A percentile compares a stretch with the other conserved stretches of the same genome.
Evolutionary conservation across 1,284 basidiomycete species (phyloP).

Genomic region (Blastosporella zonata): DNA sequence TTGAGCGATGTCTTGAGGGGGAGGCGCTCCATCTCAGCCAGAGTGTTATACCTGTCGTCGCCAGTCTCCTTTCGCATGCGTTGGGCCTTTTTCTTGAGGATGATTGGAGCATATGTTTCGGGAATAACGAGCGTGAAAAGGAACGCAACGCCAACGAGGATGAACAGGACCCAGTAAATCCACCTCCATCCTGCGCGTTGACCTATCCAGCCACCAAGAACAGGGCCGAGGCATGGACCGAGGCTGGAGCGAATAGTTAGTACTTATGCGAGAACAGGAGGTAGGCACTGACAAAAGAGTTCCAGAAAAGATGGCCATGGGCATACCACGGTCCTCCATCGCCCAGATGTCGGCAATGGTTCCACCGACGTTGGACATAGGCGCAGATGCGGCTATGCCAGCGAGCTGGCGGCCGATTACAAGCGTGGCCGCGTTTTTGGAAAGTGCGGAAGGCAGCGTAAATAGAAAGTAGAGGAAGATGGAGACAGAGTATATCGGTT

Average conservation of each 20-base stretch:
- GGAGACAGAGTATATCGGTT: constrained; percentile 51
- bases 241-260: constrained; percentile 26
- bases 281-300: constrained; percentile 50
- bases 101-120: constrained; percentile 51
- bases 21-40: constrained; percentile 31
- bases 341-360: constrained; percentile 56
- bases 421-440: constrained; percentile 56
- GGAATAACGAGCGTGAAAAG: constrained; percentile 51
- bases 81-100: constrained; percentile 42
- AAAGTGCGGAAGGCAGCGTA: constrained; percentile 60
- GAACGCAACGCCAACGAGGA: constrained; percentile 48
- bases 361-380: constrained; percentile 41
- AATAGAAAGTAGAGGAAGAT: constrained; percentile 60
- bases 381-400: constrained; percentile 50
- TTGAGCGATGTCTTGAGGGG: constrained; percentile 30
- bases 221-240: constrained; percentile 47
- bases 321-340: constrained; percentile 56
- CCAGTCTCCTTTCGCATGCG: constrained; percentile 33
- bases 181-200: constrained; percentile 46
- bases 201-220: constrained; percentile 50
- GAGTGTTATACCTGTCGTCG: constrained; percentile 30
- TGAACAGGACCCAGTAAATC: constrained; percentile 62
- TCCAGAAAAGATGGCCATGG: constrained; percentile 59
- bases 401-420: constrained; percentile 62
- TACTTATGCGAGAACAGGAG: neutral